These are phyloP conservation scores for Schizophyllum amplum DNA, from an alignment of 1,284 basidiomycete genomes.

Conservation along the genomic window DNA sequence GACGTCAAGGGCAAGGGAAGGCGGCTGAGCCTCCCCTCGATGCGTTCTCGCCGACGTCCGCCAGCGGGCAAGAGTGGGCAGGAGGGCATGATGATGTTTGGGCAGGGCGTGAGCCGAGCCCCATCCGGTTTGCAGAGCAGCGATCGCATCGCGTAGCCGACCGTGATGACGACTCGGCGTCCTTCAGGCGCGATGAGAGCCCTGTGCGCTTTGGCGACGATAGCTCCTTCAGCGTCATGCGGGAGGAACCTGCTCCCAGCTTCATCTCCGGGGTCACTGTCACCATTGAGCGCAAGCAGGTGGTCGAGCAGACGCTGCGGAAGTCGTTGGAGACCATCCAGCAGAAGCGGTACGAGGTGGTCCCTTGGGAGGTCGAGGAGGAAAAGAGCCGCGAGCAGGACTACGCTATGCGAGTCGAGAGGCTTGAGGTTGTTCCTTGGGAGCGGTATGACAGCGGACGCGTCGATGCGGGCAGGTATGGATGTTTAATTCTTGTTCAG, in stretches of 20 bases:
- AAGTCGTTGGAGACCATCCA: neutral
- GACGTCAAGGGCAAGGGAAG: neutral
- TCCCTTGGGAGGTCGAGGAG: neutral
- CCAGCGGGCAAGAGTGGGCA: neutral
- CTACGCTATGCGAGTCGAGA: neutral
- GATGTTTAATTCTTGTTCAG: too few relatives aligned
- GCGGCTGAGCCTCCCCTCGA: too few relatives aligned
- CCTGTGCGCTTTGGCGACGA: too few relatives aligned
- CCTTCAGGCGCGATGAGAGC: too few relatives aligned
- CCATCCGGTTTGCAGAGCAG: neutral
- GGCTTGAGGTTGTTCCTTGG: neutral
- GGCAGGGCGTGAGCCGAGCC: neutral
- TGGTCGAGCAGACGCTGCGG: neutral
- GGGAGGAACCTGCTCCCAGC: neutral
- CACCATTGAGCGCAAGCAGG: neutral
- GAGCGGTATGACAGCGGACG: neutral
- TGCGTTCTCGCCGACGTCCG: neutral
- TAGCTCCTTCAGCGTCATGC: neutral
- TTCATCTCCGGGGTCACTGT: neutral
- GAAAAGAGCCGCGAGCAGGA: neutral
- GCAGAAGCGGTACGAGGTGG: neutral
- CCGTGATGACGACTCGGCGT: too few relatives aligned
- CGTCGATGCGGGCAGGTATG: too few relatives aligned
- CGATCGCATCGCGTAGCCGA: too few relatives aligned
- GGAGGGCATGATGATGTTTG: neutral